Percentiles rank a stretch among this genome's conserved stretches.
Evolutionary conservation across 108 stramenopile species (phyloP).

Genomic region (Aureococcus anophagefferens): DNA sequence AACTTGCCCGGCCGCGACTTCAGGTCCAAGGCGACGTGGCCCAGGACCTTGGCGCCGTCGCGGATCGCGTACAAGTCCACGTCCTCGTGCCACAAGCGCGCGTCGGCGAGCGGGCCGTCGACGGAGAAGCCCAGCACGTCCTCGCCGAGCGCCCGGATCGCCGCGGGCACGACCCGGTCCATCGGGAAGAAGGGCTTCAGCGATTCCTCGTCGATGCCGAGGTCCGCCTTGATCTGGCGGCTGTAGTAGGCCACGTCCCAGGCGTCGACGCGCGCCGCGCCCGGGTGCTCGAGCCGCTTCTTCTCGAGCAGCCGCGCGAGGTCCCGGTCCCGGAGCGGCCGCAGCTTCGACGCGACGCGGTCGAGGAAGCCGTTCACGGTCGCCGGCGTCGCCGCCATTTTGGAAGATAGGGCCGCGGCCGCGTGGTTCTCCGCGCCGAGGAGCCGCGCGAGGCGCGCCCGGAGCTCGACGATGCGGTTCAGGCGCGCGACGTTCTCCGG

Average conservation of each 20-base stretch:
- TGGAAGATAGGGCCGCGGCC: no score
- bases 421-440: no score
- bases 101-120: slow-evolving; percentile 6
- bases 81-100: slow-evolving; percentile 18
- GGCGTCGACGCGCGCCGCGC: slow-evolving; percentile 9
- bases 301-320: slow-evolving; percentile 8
- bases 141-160: slow-evolving; percentile 12
- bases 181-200: slow-evolving; percentile 15
- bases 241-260: slow-evolving; percentile 23
- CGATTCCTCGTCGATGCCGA: slow-evolving; percentile 17
- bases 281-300: slow-evolving; percentile 2
- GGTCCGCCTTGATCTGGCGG: slow-evolving; percentile 10
- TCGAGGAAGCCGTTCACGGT: no score
- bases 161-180: slow-evolving; percentile 12
- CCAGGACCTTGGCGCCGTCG: neutral
- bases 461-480: no score
- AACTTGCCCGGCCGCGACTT: slow-evolving; percentile 18
- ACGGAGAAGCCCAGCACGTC: slow-evolving; percentile 18
- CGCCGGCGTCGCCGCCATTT: no score
- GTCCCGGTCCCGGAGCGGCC: neutral
- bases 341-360: no score
- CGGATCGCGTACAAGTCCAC: slow-evolving; percentile 20
- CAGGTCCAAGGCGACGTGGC: slow-evolving; percentile 19
- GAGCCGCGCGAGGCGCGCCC: no score
- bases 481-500: neutral